A percentile compares a stretch with the other conserved stretches of the same genome.
These are phyloP conservation scores for Apophysomyces sp. DNA, from an alignment of 371 early-diverging fungal species.

Conservation along the genomic window DNA sequence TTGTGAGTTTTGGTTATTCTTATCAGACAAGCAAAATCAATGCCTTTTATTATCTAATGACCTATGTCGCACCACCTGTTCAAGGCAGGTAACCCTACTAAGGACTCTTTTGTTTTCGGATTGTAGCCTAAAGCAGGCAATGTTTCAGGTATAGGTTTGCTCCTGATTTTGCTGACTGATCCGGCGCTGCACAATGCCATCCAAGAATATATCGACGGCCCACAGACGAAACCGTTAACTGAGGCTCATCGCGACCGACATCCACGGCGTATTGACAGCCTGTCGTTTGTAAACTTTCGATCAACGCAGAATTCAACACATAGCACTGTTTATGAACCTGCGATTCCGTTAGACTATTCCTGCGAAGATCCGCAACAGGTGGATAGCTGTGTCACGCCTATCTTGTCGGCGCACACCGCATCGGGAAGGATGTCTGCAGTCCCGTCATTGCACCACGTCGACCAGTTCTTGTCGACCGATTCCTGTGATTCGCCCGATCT, in stretches of 20 bases:
- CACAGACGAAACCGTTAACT: neutral
- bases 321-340: neutral
- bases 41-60: constrained; percentile 10
- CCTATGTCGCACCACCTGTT: constrained; percentile 2
- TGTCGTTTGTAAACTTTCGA: neutral
- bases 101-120: neutral
- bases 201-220: neutral
- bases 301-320: neutral
- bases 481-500: neutral
- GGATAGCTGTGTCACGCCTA: neutral
- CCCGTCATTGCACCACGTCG: neutral
- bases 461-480: neutral
- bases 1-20: neutral
- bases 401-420: neutral
- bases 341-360: neutral
- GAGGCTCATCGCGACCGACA: neutral
- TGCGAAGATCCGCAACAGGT: neutral
- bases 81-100: constrained; percentile 4
- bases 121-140: neutral
- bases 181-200: constrained; percentile 8
- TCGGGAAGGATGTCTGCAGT: neutral
- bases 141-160: constrained; percentile 6
- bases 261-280: neutral
- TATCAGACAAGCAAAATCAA: neutral
- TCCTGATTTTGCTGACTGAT: constrained; percentile 6